Conservation (phyloP, 2,329 filamentous ascomycete genomes). For the Cladobotryum mycophilum region DNA sequence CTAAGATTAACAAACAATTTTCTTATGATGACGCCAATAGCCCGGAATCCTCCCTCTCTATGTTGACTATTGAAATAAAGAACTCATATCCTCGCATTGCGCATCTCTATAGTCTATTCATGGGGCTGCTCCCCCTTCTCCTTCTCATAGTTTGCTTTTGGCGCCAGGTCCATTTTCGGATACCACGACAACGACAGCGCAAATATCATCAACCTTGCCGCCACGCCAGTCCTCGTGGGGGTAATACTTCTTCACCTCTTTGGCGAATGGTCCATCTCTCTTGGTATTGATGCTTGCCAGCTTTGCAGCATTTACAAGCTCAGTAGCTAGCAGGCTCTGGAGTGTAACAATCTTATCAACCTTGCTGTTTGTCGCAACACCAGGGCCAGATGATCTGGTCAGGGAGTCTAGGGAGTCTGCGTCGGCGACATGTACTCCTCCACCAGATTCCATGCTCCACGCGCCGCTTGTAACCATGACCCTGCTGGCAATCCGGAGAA, state of each 20-base stretch:
- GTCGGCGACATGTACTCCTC: conserved; percentile 58
- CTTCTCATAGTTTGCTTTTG: conserved; percentile 29
- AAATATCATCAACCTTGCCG: conserved; percentile 95
- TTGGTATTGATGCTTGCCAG: conserved; percentile 73
- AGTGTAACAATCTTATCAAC: conserved; percentile 44
- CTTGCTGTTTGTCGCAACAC: conserved; percentile 18
- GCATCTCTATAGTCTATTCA: conserved; percentile 12
- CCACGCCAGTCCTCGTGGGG: conserved; percentile 83
- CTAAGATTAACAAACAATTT: too few species aligned
- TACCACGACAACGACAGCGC: conserved; percentile 73
- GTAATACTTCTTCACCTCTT: conserved; percentile 83
- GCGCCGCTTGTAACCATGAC: conserved; percentile 69
- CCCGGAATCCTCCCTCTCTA: background rate
- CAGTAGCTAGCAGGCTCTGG: conserved; percentile 71
- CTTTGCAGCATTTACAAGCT: conserved; percentile 78
- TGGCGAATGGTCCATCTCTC: conserved; percentile 87
- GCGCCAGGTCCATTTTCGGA: conserved; percentile 48
- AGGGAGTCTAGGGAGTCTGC: conserved; percentile 51
- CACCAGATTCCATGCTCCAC: conserved; percentile 58
- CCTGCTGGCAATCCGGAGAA: conserved; percentile 70
- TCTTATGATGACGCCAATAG: background rate
- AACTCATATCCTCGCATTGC: conserved; percentile 7
- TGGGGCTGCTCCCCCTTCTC: background rate
- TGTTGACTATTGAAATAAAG: background rate
- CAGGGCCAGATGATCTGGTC: conserved; percentile 22